phyloP scores from a whole-genome alignment of 441 rosid species.

The Dalechampia spathulata region DNA sequence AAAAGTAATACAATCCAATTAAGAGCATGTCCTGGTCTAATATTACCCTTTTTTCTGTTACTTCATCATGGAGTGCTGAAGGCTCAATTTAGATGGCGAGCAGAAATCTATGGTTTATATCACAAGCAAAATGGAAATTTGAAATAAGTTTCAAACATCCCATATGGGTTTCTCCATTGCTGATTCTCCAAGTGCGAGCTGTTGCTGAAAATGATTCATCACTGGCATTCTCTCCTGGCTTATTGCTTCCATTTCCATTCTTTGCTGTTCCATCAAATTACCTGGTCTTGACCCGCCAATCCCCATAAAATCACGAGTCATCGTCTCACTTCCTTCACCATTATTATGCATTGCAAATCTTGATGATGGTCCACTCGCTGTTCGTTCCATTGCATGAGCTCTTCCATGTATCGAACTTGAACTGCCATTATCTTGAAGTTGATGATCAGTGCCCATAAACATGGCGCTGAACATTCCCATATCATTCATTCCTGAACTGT shows the following conservation, averaged over 20 bases:
- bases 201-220: slow-evolving; percentile 44
- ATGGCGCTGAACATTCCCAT: slow-evolving; percentile 44
- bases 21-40: no score
- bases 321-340: slow-evolving; percentile 23
- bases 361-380: slow-evolving; percentile 13
- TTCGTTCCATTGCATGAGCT: no score
- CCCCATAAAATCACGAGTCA: slow-evolving; percentile 60
- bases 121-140: no score
- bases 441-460: slow-evolving; percentile 31
- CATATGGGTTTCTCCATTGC: slow-evolving; percentile 44
- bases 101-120: no score
- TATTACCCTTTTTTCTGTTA: no score
- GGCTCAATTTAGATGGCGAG: no score
- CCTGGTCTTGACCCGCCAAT: slow-evolving; percentile 34
- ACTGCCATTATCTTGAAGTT: slow-evolving; percentile 15
- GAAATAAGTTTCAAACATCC: slow-evolving; percentile 56
- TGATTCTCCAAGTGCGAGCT: no score
- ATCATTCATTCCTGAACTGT: slow-evolving; percentile 24
- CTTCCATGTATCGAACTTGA: no score
- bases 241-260: slow-evolving; percentile 40
- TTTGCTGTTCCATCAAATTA: slow-evolving; percentile 28
- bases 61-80: no score
- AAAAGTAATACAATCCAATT: no score
- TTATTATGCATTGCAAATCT: slow-evolving; percentile 26
- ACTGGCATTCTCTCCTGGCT: slow-evolving; percentile 27